Evolutionary conservation across 2,329 filamentous ascomycete genomes (phyloP), one percentile per base, ranked within the genome.

Genomic region (Thelonectria olida): DNA sequence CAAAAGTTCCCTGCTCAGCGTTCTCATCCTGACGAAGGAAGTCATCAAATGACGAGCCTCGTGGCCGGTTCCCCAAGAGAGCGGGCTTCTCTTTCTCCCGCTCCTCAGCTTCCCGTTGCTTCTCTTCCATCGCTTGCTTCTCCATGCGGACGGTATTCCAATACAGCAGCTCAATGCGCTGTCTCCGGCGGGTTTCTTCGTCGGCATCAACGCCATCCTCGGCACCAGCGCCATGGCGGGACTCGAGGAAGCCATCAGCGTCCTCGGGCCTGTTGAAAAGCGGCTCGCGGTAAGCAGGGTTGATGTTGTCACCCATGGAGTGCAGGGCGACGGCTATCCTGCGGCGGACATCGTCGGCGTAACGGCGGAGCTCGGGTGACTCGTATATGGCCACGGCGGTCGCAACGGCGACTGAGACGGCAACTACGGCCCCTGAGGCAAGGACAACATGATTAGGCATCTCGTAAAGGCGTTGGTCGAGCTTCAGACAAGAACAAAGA

Each of bases 201-300:
- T 90, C 88, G 56, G 86, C 87, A 31, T 88, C 87, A 20, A 89
- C 82, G 15, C 80, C 84, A 2, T 77, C 71, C 28, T 84, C 79
- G 51, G 76, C 76, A 17, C 76, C 76, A 4, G 67, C 67, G 19
- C 74, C 77, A 23, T 78, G 78, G n/a, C 81, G 77, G 8, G 85
- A 86, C 67, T 83, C 77, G 57, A 88, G 72, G 70, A 90, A 90
- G 8, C 87, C 88, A 55, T 89, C 83, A 58, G 87, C 87, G 74
- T 90, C 88, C 72, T 90, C 88, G 52, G 88, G 88, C 12, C 88
- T 79, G 73, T 90, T 90, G 75, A 89, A 89, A 25, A 85, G 76
- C 58, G 88, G 88, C 66, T 85, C 78, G 27, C 78, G 76, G 42
- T 75, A 70, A 58, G 80, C 76, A 4, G 84, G 81, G 47, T 81